Conservation (phyloP, 176 grass and related monocot genomes). For the Tuctoria greenei region DNA sequence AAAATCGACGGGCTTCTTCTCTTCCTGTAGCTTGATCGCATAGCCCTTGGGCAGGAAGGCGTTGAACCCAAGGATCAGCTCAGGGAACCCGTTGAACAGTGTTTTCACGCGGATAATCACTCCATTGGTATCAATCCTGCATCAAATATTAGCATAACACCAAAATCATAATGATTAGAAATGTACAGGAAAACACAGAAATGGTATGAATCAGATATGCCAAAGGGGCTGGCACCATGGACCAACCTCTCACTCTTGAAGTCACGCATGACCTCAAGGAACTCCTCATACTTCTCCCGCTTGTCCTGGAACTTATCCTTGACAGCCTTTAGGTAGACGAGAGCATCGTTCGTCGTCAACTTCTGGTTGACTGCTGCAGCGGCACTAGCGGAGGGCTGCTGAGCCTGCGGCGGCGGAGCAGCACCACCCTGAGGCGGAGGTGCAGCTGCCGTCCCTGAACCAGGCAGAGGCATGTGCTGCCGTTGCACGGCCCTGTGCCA, state of each 20-base stretch:
- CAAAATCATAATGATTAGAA: not conserved
- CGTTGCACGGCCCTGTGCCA: constrained; percentile 45
- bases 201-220: not conserved
- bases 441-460: constrained; percentile 2
- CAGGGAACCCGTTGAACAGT: constrained; percentile 86
- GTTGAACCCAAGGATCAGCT: constrained; percentile 95
- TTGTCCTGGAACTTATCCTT: constrained; percentile 99
- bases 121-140: constrained; percentile 92
- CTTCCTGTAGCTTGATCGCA: constrained; percentile 91
- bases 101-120: constrained; percentile 94
- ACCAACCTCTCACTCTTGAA: constrained; percentile 98
- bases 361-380: constrained; percentile 37
- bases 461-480: constrained; percentile 47
- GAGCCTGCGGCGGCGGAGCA: constrained; percentile 26
- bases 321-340: constrained; percentile 87
- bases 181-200: not conserved
- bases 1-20: constrained; percentile 98
- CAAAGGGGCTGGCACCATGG: not conserved
- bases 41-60: constrained; percentile 97
- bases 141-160: not conserved
- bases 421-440: constrained; percentile 31
- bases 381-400: not conserved
- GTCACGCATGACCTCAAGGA: constrained; percentile 99
- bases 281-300: constrained; percentile 95
- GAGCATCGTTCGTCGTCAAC: constrained; percentile 88